Conservation (phyloP, 1,139 yeast species). For the Magnusiomyces paraingens region DNA sequence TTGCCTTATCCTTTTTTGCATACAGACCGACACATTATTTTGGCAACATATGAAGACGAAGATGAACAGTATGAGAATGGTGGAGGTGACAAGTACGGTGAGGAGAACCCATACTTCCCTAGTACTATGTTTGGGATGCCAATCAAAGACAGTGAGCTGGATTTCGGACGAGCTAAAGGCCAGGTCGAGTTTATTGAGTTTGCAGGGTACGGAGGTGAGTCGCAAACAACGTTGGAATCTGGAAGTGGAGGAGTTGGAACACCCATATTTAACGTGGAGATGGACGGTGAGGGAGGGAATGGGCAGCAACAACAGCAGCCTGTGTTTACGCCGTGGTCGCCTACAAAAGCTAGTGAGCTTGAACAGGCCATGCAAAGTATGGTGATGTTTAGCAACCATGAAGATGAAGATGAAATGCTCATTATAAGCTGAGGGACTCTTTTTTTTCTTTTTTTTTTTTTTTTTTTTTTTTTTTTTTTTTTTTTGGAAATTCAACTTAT, state of each 20-base stretch:
- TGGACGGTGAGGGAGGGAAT: conserved; percentile 17
- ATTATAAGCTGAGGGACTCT: neutral
- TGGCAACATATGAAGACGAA: conserved; percentile 23
- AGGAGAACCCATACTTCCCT: conserved; percentile 6
- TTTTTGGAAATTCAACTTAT: neutral
- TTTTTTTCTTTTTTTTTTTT: neutral
- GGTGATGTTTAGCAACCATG: conserved; percentile 17
- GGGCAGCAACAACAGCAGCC: neutral
- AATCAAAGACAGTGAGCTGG: conserved; percentile 20
- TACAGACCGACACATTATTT: conserved; percentile 34
- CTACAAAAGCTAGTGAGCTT: conserved; percentile 22
- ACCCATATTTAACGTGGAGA: conserved; percentile 13
- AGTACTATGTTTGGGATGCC: conserved; percentile 20
- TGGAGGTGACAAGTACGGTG: neutral
- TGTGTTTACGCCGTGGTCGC: neutral
- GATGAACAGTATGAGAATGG: conserved; percentile 11
- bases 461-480: neutral
- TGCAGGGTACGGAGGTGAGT: neutral
- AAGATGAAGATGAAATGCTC: conserved; percentile 4
- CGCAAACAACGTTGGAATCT: neutral
- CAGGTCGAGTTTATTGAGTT: conserved; percentile 21
- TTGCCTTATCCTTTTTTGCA: conserved; percentile 48
- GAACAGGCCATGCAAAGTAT: conserved; percentile 30
- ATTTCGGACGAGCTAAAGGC: conserved; percentile 26
- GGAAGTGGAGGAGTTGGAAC: conserved; percentile 1